Evolutionary conservation across 163 green algal genomes (phyloP).

Genomic region (Chlamydomonas reinhardtii): DNA sequence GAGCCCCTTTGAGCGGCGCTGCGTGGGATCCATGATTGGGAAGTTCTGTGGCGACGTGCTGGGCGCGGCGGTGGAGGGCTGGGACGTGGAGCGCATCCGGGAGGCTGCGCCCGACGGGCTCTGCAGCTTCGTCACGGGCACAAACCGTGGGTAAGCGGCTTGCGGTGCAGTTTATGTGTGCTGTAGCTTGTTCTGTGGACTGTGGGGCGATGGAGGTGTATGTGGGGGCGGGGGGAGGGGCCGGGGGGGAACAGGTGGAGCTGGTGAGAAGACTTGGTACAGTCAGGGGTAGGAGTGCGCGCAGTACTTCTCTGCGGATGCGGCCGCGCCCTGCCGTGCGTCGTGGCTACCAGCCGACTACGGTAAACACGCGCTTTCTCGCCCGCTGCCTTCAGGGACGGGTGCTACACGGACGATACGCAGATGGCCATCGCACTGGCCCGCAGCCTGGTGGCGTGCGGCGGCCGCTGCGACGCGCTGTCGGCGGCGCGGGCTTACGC

Average conservation of each 20-base stretch:
- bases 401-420: constrained; percentile 45
- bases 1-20: too few relatives aligned
- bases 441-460: constrained; percentile 11
- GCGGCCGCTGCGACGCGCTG: constrained; percentile 4
- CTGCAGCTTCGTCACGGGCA: neutral
- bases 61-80: constrained; percentile 35
- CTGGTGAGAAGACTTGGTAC: too few relatives aligned
- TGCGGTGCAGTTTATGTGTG: neutral
- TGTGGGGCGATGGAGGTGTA: too few relatives aligned
- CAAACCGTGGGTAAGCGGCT: constrained; percentile 11
- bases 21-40: constrained; percentile 23
- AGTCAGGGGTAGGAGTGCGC: too few relatives aligned
- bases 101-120: neutral
- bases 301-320: too few relatives aligned
- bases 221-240: too few relatives aligned
- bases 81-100: neutral
- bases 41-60: constrained; percentile 45
- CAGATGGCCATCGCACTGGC: constrained; percentile 42
- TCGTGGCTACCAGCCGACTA: too few relatives aligned
- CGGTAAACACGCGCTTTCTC: too few relatives aligned
- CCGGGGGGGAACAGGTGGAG: too few relatives aligned
- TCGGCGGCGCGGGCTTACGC: constrained; percentile 19
- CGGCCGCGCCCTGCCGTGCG: too few relatives aligned
- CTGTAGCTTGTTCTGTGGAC: too few relatives aligned
- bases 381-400: neutral